Evolutionary conservation across 495 filamentous ascomycete genomes (phyloP).

Genomic region (Lasiosphaeria ovina): DNA sequence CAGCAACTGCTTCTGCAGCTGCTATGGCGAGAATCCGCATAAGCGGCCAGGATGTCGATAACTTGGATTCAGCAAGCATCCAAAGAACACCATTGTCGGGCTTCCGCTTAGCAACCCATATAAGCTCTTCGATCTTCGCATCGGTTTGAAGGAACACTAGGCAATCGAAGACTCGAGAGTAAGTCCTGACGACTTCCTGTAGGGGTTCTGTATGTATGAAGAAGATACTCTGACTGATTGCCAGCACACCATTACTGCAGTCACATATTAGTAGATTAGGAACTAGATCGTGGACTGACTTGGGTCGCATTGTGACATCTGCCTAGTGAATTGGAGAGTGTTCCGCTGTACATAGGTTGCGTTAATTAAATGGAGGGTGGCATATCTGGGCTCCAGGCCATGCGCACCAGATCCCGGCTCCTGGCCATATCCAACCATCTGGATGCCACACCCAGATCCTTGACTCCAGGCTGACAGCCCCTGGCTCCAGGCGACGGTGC

Average conservation of each 20-base stretch:
- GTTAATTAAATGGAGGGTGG: no score
- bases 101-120: constrained; percentile 1
- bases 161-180: constrained; percentile 2
- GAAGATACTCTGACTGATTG: constrained; percentile 3
- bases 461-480: no score
- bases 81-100: background rate
- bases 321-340: no score
- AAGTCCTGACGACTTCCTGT: constrained; percentile 1
- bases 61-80: background rate
- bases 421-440: no score
- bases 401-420: no score
- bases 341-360: no score
- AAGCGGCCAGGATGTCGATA: background rate
- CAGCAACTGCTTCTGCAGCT: constrained; percentile 1
- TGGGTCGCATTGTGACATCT: constrained; percentile 2
- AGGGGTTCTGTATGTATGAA: constrained; percentile 2
- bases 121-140: background rate
- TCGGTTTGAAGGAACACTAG: constrained; percentile 3
- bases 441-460: no score
- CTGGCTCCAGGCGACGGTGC: no score
- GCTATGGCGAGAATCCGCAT: background rate
- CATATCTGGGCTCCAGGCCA: no score
- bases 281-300: constrained; percentile 3
- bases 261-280: constrained; percentile 3
- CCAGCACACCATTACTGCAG: background rate